Evolutionary conservation across 257 asterid genomes (phyloP).

Genomic region (Scutellaria baicalensis): DNA sequence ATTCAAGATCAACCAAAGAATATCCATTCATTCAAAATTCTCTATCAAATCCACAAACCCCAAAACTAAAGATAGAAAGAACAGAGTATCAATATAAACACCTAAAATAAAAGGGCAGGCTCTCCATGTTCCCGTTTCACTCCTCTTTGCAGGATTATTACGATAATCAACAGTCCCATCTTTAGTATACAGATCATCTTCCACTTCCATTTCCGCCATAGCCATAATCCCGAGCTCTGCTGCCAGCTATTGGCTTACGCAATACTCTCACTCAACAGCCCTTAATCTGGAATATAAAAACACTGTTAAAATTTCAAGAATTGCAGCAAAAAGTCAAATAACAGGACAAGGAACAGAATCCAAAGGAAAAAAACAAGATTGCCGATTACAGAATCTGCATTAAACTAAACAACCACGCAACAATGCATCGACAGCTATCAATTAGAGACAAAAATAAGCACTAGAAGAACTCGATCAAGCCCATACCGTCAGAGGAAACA

Average conservation of each 20-base stretch:
- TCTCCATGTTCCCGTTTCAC: conserved; percentile 68
- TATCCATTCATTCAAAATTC: not conserved
- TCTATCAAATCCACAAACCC: not conserved
- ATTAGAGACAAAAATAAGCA: not conserved
- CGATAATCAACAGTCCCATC: conserved; percentile 69
- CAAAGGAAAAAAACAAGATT: not conserved
- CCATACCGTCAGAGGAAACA: not conserved
- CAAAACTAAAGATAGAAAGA: not conserved
- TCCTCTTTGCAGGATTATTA: conserved; percentile 59
- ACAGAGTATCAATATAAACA: not conserved
- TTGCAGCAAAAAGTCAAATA: not conserved
- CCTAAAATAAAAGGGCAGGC: conserved; percentile 77
- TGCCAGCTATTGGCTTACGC: not conserved
- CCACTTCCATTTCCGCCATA: conserved; percentile 48
- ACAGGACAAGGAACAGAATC: not conserved
- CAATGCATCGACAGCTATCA: not conserved
- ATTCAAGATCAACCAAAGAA: not conserved
- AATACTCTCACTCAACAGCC: conserved; percentile 3
- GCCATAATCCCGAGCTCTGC: not conserved
- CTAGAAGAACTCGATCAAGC: not conserved
- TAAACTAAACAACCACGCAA: not conserved
- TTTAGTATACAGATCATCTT: conserved; percentile 53
- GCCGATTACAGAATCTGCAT: conserved; percentile 15
- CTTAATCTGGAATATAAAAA: conserved; percentile 3
- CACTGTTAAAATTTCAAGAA: not conserved